phyloP scores from a whole-genome alignment of 139 green algal species.

The Tetratostichococcus sp. region DNA sequence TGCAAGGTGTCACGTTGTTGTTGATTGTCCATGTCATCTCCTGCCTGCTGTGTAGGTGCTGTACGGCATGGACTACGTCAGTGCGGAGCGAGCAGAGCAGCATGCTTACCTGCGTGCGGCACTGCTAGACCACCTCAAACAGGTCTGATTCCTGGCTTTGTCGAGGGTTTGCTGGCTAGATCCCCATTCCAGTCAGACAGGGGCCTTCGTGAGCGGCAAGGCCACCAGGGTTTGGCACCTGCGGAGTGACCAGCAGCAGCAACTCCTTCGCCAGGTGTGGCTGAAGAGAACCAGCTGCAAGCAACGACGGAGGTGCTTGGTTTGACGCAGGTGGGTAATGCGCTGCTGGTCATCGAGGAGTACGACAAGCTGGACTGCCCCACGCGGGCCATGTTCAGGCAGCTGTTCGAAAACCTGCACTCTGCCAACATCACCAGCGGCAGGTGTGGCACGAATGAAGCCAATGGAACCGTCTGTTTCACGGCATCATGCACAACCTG shows the following conservation, averaged over 20 bases:
- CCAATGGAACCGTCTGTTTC: too few relatives aligned
- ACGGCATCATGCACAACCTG: too few relatives aligned
- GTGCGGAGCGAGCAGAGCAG: conserved; percentile 48
- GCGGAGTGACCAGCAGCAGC: too few relatives aligned
- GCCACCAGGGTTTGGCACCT: too few relatives aligned
- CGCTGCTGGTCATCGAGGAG: conserved; percentile 90
- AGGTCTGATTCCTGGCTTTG: conserved; percentile 1
- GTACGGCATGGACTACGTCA: conserved; percentile 78
- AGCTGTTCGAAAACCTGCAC: conserved; percentile 65
- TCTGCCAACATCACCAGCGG: conserved; percentile 50
- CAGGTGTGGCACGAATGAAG: conserved; percentile 22
- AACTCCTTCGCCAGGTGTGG: too few relatives aligned
- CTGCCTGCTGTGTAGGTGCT: not conserved
- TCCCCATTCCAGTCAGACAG: too few relatives aligned
- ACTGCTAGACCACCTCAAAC: conserved; percentile 58
- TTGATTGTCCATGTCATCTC: too few relatives aligned
- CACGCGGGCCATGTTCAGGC: conserved; percentile 65
- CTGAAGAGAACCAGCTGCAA: too few relatives aligned
- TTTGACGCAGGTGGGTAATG: conserved; percentile 10
- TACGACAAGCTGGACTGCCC: conserved; percentile 92
- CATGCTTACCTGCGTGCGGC: conserved; percentile 35
- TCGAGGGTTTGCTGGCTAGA: too few relatives aligned
- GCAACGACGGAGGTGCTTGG: too few relatives aligned
- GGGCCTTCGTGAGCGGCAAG: too few relatives aligned
- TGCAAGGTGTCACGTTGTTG: too few relatives aligned